Conservation (phyloP, 1,284 basidiomycete species). For the Fistulinella staudtii region DNA sequence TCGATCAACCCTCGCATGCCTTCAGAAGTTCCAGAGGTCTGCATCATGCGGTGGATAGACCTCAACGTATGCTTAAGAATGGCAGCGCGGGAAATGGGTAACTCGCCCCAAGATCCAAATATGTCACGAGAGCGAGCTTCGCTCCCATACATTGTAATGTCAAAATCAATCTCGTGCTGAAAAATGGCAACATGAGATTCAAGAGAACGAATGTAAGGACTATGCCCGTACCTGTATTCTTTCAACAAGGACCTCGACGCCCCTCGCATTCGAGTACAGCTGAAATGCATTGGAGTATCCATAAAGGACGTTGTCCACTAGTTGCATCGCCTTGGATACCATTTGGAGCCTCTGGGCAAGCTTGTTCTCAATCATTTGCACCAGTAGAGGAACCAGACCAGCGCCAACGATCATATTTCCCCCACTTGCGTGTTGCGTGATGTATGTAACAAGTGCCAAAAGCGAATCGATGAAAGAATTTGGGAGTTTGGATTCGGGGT, state of each 20-base stretch:
- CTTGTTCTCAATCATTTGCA: constrained; percentile 82
- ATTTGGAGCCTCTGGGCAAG: constrained; percentile 64
- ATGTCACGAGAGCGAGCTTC: constrained; percentile 46
- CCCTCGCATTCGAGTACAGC: constrained; percentile 81
- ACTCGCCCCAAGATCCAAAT: constrained; percentile 53
- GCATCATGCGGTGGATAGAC: constrained; percentile 96
- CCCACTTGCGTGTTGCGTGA: constrained; percentile 80
- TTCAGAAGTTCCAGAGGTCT: constrained; percentile 89
- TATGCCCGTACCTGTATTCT: constrained; percentile 69
- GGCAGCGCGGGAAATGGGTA: constrained; percentile 65
- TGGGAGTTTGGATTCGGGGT: constrained; percentile 62
- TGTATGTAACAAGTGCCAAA: constrained; percentile 82
- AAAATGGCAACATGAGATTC: constrained; percentile 11
- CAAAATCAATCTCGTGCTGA: constrained; percentile 70
- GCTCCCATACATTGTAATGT: constrained; percentile 54
- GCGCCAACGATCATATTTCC: constrained; percentile 96
- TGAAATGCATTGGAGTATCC: constrained; percentile 86
- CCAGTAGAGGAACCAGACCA: constrained; percentile 87
- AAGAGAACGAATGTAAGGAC: neutral
- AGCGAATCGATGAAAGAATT: constrained; percentile 85
- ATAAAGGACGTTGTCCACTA: constrained; percentile 92
- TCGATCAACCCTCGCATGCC: constrained; percentile 95
- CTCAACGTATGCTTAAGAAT: constrained; percentile 90
- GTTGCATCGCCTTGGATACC: constrained; percentile 84
- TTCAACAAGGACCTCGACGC: constrained; percentile 82